Evolutionary conservation across 345 rosid genomes (phyloP), one percentile per base, ranked within the genome.

Genomic region (Lepidium africanum): DNA sequence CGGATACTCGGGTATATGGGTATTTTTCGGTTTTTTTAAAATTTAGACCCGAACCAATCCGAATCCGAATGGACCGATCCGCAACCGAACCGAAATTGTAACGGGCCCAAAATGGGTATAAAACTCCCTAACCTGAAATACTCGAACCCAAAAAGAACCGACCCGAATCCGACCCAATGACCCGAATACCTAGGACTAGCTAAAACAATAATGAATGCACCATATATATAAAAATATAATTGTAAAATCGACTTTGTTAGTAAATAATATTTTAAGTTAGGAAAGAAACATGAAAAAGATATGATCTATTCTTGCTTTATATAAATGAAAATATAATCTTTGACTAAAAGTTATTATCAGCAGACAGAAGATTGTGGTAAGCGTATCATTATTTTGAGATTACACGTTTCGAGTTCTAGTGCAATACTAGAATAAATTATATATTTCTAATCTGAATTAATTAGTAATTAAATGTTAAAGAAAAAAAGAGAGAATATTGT

Each of bases 381-480:
- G 35, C 48, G 33, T 59, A 65, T 59, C 36, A 51, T 36, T 10
- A 59, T 42, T 25, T 50, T 10, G 51, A 27, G 51, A 52, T 52
- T 36, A 74, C 77, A 74, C 77, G 77, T 74, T 67, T 74, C 77
- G 63, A 67, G 42, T 53, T 67, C 10, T 74, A 8, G 63, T 52
- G 48, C 14, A 43, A 52, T 42, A 16, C 10, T 3, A 52, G 53
- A 43, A 43, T 74, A 35, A 67, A 59, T 64, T 5, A 23, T 15
- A 59, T 33, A 66, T 59, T 40, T 50, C 10, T 58, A 15, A 59
- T 42, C 56, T 21, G n/a, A 59, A 40, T 39, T 33, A 2, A 65
- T 65, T 65, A 73, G 5, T 41, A 73, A 33, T 50, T 41, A 48
- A 59, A 33, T 35, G 59, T 15, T 41, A 42, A 59, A 51, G 10